Evolutionary conservation across 169 alveolate genomes (phyloP), one percentile per base, ranked within the genome.

Genomic region (Plasmodium relictum): DNA sequence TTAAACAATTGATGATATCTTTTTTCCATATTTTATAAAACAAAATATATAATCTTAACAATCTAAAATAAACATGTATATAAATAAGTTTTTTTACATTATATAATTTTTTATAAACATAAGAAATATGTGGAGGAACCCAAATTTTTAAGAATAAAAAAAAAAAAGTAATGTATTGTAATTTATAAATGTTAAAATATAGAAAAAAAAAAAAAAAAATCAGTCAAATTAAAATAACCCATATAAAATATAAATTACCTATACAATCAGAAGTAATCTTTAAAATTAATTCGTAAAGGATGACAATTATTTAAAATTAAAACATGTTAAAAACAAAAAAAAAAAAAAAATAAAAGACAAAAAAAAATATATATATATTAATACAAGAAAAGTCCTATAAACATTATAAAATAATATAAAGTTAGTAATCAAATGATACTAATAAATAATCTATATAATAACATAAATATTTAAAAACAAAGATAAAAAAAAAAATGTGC

Each of bases 1-100:
- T 83, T 83, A 50, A 83, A 83, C 26, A 83, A 45, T 72, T 83
- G 80, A 18, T 61, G 91, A 59, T 69, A 83, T 42, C 83, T 83
- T 71, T 83, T 83, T 16, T 83, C 91, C 91, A 83, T 83, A 8
- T 26, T 31, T 31, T 31, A 31, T 31, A 3, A 31, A 31, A 31
- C 39, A 31, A 31, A 31, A 31, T 31, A 31, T 31, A 31, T 31
- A 31, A 31, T 31, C 39, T 31, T 31, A 31, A 31, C 39, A 31
- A 31, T 31, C 39, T 31, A 31, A 31, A 31, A 31, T 31, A 3
- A 31, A 31, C 39, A 31, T 31, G 39, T 31, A 31, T 3, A 31
- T 31, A 31, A 31, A 3, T 31, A 1, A 31, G 3, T 3, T 31
- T 31, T 31, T 31, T 31, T 31, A 31, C 39, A 31, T 31, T 1